Evolutionary conservation across 495 filamentous ascomycete genomes (phyloP).

Genomic region (Parathielavia hyrcaniae): DNA sequence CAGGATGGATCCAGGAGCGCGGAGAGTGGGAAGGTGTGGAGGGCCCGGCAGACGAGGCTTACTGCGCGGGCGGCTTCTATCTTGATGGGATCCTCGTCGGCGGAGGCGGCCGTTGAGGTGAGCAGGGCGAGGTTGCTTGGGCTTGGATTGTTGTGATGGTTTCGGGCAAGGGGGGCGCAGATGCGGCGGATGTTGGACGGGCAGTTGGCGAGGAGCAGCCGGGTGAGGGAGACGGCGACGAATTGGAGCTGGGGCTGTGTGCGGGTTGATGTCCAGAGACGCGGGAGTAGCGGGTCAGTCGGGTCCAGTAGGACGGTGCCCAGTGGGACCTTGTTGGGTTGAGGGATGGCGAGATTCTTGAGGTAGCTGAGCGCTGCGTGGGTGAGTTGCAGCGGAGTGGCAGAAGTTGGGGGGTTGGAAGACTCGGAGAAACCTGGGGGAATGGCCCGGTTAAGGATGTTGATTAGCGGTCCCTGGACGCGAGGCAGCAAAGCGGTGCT

Average conservation of each 20-base stretch:
- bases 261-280: constrained; percentile 52
- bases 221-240: constrained; percentile 57
- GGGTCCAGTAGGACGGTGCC: constrained; percentile 37
- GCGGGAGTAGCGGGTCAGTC: constrained; percentile 43
- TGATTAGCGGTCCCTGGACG: constrained; percentile 52
- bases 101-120: constrained; percentile 50
- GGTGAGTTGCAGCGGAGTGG: constrained; percentile 45
- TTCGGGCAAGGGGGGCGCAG: constrained; percentile 33
- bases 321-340: constrained; percentile 54
- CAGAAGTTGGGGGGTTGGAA: constrained; percentile 14
- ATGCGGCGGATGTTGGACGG: constrained; percentile 50
- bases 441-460: constrained; percentile 41
- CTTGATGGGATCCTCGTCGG: constrained; percentile 60
- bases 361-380: constrained; percentile 67
- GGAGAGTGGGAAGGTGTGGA: constrained; percentile 24
- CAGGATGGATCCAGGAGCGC: constrained; percentile 6
- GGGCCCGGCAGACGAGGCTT: constrained; percentile 56
- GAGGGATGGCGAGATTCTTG: constrained; percentile 70
- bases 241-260: constrained; percentile 63
- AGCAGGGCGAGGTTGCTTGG: constrained; percentile 56
- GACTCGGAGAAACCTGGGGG: constrained; percentile 9
- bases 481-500: constrained; percentile 53
- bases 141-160: constrained; percentile 25
- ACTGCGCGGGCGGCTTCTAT: constrained; percentile 66
- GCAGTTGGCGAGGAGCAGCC: constrained; percentile 58